These are phyloP conservation scores for Leccinum subgranulosum DNA, from an alignment of 768 basidiomycete genomes.

Conservation along the genomic window DNA sequence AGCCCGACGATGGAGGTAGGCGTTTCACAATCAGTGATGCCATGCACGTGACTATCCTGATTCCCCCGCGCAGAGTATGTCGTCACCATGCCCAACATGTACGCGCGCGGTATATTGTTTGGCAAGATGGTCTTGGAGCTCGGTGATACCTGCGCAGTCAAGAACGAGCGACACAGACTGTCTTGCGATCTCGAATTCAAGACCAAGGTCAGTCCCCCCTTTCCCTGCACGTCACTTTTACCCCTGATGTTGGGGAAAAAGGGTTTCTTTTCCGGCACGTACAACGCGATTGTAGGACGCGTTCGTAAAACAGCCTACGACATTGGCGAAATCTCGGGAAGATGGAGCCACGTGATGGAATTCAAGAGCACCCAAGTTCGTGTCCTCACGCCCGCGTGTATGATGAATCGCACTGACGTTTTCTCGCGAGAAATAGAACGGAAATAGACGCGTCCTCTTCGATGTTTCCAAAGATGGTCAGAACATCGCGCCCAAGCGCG, in stretches of 20 bases:
- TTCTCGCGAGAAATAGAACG: slow-evolving; percentile 40
- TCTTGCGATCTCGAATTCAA: slow-evolving; percentile 92
- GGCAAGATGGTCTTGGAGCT: slow-evolving; percentile 96
- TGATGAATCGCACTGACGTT: not conserved
- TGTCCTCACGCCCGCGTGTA: not conserved
- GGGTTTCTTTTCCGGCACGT: slow-evolving; percentile 97
- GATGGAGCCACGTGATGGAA: slow-evolving; percentile 91
- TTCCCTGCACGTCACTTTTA: not conserved
- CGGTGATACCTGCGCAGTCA: slow-evolving; percentile 83
- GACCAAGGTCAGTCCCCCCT: slow-evolving; percentile 66
- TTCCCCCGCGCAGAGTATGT: slow-evolving; percentile 58
- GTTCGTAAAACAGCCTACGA: slow-evolving; percentile 63
- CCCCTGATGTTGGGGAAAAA: slow-evolving; percentile 22
- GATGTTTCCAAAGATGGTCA: slow-evolving; percentile 77
- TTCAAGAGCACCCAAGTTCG: slow-evolving; percentile 67
- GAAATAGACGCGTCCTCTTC: slow-evolving; percentile 74
- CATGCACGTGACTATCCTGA: slow-evolving; percentile 3
- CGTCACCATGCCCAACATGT: slow-evolving; percentile 98
- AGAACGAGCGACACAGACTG: slow-evolving; percentile 74
- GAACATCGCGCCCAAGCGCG: slow-evolving; percentile 74
- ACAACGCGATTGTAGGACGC: slow-evolving; percentile 85
- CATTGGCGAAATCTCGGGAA: slow-evolving; percentile 82
- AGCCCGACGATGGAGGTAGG: slow-evolving; percentile 80
- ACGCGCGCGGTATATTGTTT: slow-evolving; percentile 82
- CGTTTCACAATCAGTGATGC: slow-evolving; percentile 27